Evolutionary conservation across 2,329 filamentous ascomycete genomes (phyloP), one percentile per base, ranked within the genome.

Genomic region (Apiospora koreana): DNA sequence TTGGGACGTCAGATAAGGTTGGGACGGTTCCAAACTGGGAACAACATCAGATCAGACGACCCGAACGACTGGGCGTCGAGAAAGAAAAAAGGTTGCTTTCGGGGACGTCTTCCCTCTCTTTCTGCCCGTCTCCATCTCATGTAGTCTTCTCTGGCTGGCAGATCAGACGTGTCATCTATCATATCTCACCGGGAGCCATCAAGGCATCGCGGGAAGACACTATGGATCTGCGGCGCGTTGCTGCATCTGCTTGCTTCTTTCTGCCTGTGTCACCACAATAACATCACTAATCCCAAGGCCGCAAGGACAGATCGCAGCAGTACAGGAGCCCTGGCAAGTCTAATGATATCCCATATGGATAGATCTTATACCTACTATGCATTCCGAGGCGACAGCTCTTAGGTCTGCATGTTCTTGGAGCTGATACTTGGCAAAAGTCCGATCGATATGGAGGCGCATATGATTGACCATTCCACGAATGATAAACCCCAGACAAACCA

Each of bases 211-310:
- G 28, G 50, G 50, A 62, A 62, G 28, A 35, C 18, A 10, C 50
- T 62, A 28, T 62, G 54, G 54, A 62, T n/a, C 54, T 21, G 31
- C 31, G 54, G 54, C 31, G 54, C 54, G 10, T 7, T 62, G 54
- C 54, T 38, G 54, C 31, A 62, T 38, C 54, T 38, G 18, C 54
- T 62, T 62, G 31, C 54, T 62, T 62, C 54, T 62, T 62, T 62
- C 54, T 12, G 18, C 54, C 31, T 62, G 54, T 62, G 54, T 62
- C 31, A 62, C 21, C 54, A n/a, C 31, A 62, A 31, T 21, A 8
- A 62, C 31, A 62, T 62, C 31, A 62, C 54, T 14, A 62, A 62
- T 38, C 54, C 28, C 18, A 18, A 14, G 5, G 48, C 2, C 48
- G 48, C 25, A 54, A 28, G 48, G 25, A 54, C 25, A 54, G 21